These are phyloP conservation scores for Prunus mume DNA, from an alignment of 306 rosid species.

Conservation along the genomic window DNA sequence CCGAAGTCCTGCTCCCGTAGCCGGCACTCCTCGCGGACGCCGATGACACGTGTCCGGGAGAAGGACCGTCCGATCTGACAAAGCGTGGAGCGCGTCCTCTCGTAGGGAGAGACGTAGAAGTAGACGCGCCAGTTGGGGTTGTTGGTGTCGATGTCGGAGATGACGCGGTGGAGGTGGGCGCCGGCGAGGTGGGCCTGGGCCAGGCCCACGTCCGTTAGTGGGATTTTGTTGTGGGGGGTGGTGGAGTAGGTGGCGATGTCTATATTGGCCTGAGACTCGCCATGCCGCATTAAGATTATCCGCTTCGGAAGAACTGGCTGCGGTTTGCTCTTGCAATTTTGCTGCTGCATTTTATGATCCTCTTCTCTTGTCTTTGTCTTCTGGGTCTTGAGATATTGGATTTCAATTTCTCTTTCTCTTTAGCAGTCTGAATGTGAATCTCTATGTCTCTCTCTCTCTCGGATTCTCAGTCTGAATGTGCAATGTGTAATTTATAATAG, in stretches of 20 bases:
- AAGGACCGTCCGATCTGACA: slow-evolving; percentile 69
- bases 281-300: slow-evolving; percentile 80
- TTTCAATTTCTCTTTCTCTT: no score
- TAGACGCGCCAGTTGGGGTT: slow-evolving; percentile 68
- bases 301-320: slow-evolving; percentile 55
- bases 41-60: slow-evolving; percentile 61
- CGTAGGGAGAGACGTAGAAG: slow-evolving; percentile 86
- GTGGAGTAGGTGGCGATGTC: slow-evolving; percentile 58
- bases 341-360: slow-evolving; percentile 17
- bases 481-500: no score
- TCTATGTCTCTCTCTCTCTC: background rate
- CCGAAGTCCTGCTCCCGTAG: slow-evolving; percentile 93
- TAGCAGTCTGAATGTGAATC: no score
- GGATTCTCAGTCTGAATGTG: background rate
- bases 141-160: slow-evolving; percentile 27
- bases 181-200: slow-evolving; percentile 63
- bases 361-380: background rate
- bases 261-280: slow-evolving; percentile 78
- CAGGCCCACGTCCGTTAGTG: slow-evolving; percentile 49
- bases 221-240: slow-evolving; percentile 66
- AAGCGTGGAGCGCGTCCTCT: slow-evolving; percentile 80
- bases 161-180: slow-evolving; percentile 27
- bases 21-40: slow-evolving; percentile 89
- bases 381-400: background rate
- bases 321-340: background rate